Evolutionary conservation across 306 rosid genomes (phyloP).

Genomic region (Prunus mira): DNA sequence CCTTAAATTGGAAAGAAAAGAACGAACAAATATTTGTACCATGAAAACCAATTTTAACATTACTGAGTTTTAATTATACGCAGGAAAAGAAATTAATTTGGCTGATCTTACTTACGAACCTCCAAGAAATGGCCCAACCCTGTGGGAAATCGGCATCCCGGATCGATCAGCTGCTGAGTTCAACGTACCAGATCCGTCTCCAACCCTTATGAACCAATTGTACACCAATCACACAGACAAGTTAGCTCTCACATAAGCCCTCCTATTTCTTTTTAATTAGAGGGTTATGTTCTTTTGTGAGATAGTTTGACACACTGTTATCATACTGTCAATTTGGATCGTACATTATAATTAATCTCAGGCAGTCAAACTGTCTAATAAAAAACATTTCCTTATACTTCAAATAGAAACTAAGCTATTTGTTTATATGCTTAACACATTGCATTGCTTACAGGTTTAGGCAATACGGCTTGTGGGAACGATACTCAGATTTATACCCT

Average conservation of each 20-base stretch:
- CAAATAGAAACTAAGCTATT: neutral
- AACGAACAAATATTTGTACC: neutral
- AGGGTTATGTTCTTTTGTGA: neutral
- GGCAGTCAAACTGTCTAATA: too few relatives aligned
- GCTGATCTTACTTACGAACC: slow-evolving; percentile 40
- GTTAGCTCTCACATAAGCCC: slow-evolving; percentile 20
- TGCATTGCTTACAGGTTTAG: slow-evolving; percentile 40
- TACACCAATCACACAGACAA: slow-evolving; percentile 20
- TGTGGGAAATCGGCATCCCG: slow-evolving; percentile 90
- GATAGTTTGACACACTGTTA: neutral
- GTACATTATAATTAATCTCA: too few relatives aligned
- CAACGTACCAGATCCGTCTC: slow-evolving; percentile 51
- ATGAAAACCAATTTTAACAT: neutral
- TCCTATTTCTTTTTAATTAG: neutral
- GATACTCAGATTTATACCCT: slow-evolving; percentile 43
- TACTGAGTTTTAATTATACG: neutral
- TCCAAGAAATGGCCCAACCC: slow-evolving; percentile 77
- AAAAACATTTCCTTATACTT: neutral
- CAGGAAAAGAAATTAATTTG: slow-evolving; percentile 42
- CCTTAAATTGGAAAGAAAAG: neutral
- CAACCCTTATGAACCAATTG: slow-evolving; percentile 41
- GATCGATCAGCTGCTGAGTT: slow-evolving; percentile 77
- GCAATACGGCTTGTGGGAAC: slow-evolving; percentile 59
- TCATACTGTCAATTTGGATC: neutral
- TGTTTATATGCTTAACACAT: too few relatives aligned